These are phyloP conservation scores for Flagelloscypha sp. DNA, from an alignment of 768 basidiomycete species.

Conservation along the genomic window DNA sequence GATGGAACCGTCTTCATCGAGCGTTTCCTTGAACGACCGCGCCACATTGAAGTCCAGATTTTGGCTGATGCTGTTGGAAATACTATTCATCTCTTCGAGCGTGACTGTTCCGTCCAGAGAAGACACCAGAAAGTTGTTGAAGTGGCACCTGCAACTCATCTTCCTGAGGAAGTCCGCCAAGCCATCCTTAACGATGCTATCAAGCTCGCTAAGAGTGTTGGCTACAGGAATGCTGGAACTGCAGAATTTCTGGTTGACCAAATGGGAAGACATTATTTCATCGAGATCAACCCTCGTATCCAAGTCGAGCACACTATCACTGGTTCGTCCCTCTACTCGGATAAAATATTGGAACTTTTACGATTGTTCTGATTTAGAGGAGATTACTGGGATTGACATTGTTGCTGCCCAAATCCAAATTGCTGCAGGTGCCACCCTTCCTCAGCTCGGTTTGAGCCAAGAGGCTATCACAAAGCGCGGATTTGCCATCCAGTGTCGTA, in stretches of 20 bases:
- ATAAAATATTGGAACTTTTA: slow-evolving; percentile 4
- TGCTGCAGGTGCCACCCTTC: slow-evolving; percentile 93
- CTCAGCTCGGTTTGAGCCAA: slow-evolving; percentile 92
- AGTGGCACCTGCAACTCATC: slow-evolving; percentile 92
- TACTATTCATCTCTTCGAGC: slow-evolving; percentile 96
- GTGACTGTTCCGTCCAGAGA: slow-evolving; percentile 97
- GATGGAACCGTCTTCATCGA: slow-evolving; percentile 99
- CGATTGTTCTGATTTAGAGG: slow-evolving; percentile 49
- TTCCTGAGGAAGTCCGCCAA: slow-evolving; percentile 84
- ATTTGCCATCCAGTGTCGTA: slow-evolving; percentile 96
- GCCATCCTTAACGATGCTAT: slow-evolving; percentile 87
- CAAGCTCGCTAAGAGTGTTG: slow-evolving; percentile 87
- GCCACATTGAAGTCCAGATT: slow-evolving; percentile 96
- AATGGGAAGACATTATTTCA: slow-evolving; percentile 95
- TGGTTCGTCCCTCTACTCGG: slow-evolving; percentile 39
- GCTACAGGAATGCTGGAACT: slow-evolving; percentile 95
- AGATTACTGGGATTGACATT: slow-evolving; percentile 98
- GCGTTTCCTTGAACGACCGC: slow-evolving; percentile 91
- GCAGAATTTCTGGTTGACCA: slow-evolving; percentile 98
- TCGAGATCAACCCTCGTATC: slow-evolving; percentile 99
- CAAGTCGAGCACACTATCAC: slow-evolving; percentile 99
- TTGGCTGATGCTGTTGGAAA: slow-evolving; percentile 89
- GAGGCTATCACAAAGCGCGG: slow-evolving; percentile 94
- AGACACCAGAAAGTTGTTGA: slow-evolving; percentile 99
- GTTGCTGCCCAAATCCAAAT: slow-evolving; percentile 99